These are phyloP conservation scores for Nevesoporus exiguus DNA, from an alignment of 768 basidiomycete genomes.

Conservation along the genomic window DNA sequence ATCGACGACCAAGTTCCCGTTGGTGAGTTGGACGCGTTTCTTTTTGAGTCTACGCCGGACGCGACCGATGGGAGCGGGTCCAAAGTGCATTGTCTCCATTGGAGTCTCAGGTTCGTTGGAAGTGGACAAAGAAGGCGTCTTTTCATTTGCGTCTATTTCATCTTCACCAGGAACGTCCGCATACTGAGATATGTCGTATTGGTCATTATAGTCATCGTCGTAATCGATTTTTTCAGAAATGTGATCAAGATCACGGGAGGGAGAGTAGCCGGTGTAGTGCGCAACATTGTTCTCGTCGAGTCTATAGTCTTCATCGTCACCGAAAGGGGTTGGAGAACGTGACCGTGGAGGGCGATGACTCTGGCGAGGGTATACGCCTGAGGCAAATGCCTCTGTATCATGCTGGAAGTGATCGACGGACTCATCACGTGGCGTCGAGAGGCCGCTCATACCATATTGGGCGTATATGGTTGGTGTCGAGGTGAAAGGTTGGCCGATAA, in stretches of 20 bases:
- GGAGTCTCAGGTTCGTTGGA: constrained; percentile 49
- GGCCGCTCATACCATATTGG: constrained; percentile 15
- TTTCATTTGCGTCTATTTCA: constrained; percentile 22
- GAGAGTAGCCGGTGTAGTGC: constrained; percentile 48
- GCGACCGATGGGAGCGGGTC: constrained; percentile 82
- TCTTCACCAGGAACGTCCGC: constrained; percentile 22
- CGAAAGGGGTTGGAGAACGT: constrained; percentile 72
- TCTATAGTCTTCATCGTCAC: constrained; percentile 69
- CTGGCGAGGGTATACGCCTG: constrained; percentile 52
- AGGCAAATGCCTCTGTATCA: constrained; percentile 68
- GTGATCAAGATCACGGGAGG: constrained; percentile 12
- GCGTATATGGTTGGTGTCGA: constrained; percentile 13
- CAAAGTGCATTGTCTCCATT: constrained; percentile 75
- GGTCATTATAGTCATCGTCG: constrained; percentile 13
- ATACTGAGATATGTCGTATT: constrained; percentile 34
- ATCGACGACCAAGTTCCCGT: constrained; percentile 86
- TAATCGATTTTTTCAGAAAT: constrained; percentile 24
- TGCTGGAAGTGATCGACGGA: constrained; percentile 57
- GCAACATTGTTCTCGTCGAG: constrained; percentile 53
- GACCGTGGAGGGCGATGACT: constrained; percentile 55
- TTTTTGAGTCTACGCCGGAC: constrained; percentile 71
- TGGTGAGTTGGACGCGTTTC: constrained; percentile 78
- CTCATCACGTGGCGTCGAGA: constrained; percentile 34
- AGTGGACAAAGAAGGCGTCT: constrained; percentile 23
- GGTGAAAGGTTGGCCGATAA: constrained; percentile 25